These are phyloP conservation scores for Parathielavia appendiculata DNA, from an alignment of 495 filamentous ascomycete species.

Conservation along the genomic window DNA sequence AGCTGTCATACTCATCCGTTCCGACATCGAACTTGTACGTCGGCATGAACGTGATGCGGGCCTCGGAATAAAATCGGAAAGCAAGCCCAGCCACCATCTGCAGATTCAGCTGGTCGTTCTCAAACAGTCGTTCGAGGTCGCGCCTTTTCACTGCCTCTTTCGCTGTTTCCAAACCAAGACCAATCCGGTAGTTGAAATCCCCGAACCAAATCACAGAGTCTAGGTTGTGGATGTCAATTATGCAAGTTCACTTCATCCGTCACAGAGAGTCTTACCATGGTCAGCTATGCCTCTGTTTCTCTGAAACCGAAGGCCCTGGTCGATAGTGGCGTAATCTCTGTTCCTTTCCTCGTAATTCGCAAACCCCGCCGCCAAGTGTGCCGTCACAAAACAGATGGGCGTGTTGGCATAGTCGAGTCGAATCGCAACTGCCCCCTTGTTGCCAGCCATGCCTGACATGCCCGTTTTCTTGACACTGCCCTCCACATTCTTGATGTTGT, in stretches of 20 bases:
- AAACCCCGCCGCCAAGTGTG: constrained; percentile 94
- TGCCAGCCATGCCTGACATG: constrained; percentile 93
- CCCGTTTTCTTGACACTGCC: constrained; percentile 96
- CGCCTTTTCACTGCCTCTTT: constrained; percentile 62
- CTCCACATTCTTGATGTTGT: constrained; percentile 90
- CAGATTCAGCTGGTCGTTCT: constrained; percentile 94
- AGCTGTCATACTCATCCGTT: constrained; percentile 83
- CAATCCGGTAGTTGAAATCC: constrained; percentile 98
- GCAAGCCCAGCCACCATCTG: constrained; percentile 91
- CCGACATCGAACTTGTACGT: constrained; percentile 95
- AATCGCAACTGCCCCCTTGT: constrained; percentile 97
- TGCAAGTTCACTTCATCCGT: background rate
- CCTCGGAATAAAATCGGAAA: constrained; percentile 88
- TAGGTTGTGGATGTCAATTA: constrained; percentile 17
- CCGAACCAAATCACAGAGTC: constrained; percentile 94
- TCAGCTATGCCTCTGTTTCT: constrained; percentile 83
- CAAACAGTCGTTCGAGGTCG: constrained; percentile 75
- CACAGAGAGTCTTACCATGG: constrained; percentile 51
- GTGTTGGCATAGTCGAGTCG: constrained; percentile 94
- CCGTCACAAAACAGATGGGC: constrained; percentile 90
- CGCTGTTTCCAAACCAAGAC: constrained; percentile 72
- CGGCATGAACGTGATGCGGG: constrained; percentile 74
- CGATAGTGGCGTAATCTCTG: constrained; percentile 85
- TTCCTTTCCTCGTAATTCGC: constrained; percentile 96
- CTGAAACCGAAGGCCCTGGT: constrained; percentile 81